A percentile compares a stretch with the other conserved stretches of the same genome.
Conservation (phyloP, 2,329 filamentous ascomycete species). For the Colletotrichum aenigma region DNA sequence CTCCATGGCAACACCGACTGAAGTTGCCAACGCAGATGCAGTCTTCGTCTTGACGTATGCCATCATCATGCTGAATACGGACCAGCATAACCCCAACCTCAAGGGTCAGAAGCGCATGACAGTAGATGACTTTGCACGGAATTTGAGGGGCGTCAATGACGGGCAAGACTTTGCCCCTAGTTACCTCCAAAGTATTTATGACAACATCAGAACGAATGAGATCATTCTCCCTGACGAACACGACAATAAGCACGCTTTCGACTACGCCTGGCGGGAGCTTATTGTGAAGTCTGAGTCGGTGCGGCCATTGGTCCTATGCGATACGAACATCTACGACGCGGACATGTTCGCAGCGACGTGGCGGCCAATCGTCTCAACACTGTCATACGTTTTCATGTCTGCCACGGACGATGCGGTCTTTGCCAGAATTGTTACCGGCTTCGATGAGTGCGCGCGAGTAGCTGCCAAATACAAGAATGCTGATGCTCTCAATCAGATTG, state of each 20-base stretch:
- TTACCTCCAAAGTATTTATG: slow-evolving; percentile 85
- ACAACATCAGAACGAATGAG: slow-evolving; percentile 90
- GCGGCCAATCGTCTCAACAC: slow-evolving; percentile 90
- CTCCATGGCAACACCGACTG: slow-evolving; percentile 69
- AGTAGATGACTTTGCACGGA: slow-evolving; percentile 80
- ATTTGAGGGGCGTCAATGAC: slow-evolving; percentile 88
- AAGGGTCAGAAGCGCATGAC: slow-evolving; percentile 83
- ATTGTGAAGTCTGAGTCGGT: slow-evolving; percentile 82
- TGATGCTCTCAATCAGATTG: slow-evolving; percentile 90
- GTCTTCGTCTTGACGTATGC: slow-evolving; percentile 93
- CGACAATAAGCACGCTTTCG: slow-evolving; percentile 94
- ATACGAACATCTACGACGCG: slow-evolving; percentile 94
- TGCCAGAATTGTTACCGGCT: slow-evolving; percentile 89
- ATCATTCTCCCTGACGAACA: slow-evolving; percentile 98
- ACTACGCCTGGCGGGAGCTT: slow-evolving; percentile 96
- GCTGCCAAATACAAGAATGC: slow-evolving; percentile 82
- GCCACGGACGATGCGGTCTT: slow-evolving; percentile 97
- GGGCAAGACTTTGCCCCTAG: slow-evolving; percentile 83
- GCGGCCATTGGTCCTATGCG: slow-evolving; percentile 75
- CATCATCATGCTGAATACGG: slow-evolving; percentile 97
- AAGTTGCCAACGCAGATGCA: slow-evolving; percentile 83
- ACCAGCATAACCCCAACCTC: slow-evolving; percentile 94
- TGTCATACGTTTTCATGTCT: slow-evolving; percentile 99
- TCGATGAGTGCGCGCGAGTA: slow-evolving; percentile 94
- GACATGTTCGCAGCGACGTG: slow-evolving; percentile 98